Conservation (phyloP, 805 yeast species). For the Lipomyces sp. region DNA sequence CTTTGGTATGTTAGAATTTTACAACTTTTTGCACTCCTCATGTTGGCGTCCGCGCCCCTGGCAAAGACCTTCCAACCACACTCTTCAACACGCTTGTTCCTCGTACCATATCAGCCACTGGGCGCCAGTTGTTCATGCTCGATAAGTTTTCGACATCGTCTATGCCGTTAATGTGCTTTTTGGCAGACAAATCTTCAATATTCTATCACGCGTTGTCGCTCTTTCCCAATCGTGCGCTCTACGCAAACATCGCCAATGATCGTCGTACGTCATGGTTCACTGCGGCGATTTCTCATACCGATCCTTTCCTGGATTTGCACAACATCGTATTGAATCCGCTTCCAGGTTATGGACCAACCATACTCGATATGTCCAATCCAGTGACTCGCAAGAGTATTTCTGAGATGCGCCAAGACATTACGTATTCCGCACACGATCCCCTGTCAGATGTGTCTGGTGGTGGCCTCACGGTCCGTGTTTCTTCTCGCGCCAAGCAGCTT, state of each 20-base stretch:
- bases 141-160: slow-evolving; percentile 46
- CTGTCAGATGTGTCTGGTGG: slow-evolving; percentile 19
- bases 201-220: slow-evolving; percentile 60
- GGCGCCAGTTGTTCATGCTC: slow-evolving; percentile 71
- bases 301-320: slow-evolving; percentile 57
- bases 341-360: slow-evolving; percentile 60
- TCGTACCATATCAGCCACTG: slow-evolving; percentile 68
- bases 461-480: slow-evolving; percentile 16
- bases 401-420: slow-evolving; percentile 1
- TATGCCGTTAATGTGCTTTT: slow-evolving; percentile 62
- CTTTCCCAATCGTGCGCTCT: slow-evolving; percentile 62
- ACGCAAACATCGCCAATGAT: slow-evolving; percentile 80
- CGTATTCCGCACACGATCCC: slow-evolving; percentile 19
- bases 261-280: slow-evolving; percentile 85
- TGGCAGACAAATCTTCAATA: slow-evolving; percentile 66
- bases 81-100: slow-evolving; percentile 70
- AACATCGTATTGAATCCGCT: slow-evolving; percentile 42
- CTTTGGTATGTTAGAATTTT: slow-evolving; percentile 46
- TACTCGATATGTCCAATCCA: slow-evolving; percentile 58
- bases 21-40: slow-evolving; percentile 73
- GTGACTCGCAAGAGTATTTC: slow-evolving; percentile 40
- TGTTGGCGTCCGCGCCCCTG: slow-evolving; percentile 58
- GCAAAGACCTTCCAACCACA: slow-evolving; percentile 49
- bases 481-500: slow-evolving; percentile 16
- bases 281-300: slow-evolving; percentile 65